A percentile compares a stretch with the other conserved stretches of the same genome.
These are phyloP conservation scores for Chalaropsis ovoidea DNA, from an alignment of 2,329 filamentous ascomycete species.

Conservation along the genomic window DNA sequence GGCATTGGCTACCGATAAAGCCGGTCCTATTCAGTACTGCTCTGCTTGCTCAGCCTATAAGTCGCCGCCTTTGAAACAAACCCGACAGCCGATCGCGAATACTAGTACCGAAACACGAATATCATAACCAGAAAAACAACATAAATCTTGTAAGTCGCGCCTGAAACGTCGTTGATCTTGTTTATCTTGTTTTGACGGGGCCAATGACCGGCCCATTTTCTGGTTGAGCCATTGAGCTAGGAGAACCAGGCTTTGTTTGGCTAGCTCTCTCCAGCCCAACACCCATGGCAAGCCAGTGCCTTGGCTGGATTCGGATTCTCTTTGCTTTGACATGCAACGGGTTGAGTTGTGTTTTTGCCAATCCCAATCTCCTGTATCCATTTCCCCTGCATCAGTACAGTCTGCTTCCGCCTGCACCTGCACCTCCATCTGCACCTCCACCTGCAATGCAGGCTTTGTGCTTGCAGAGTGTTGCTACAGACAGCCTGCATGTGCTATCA, in stretches of 20 bases:
- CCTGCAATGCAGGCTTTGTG: not conserved
- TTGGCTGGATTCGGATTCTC: not conserved
- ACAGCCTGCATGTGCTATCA: too few relatives aligned
- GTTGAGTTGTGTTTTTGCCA: conserved; percentile 12
- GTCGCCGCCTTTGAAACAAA: not conserved
- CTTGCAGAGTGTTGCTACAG: not conserved
- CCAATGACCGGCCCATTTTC: not conserved
- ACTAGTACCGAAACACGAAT: not conserved
- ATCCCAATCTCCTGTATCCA: conserved; percentile 4
- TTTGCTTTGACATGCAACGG: conserved; percentile 6
- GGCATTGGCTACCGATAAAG: too few relatives aligned
- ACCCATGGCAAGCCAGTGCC: not conserved
- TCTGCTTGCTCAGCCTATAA: too few relatives aligned
- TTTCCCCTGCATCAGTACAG: conserved; percentile 1
- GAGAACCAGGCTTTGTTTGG: not conserved
- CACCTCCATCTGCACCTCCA: not conserved
- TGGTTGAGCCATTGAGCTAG: not conserved
- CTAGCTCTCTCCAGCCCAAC: not conserved
- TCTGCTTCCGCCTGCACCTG: too few relatives aligned
- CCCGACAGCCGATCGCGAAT: not conserved
- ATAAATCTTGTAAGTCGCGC: not conserved
- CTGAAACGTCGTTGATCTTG: conserved; percentile 7
- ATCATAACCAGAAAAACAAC: not conserved
- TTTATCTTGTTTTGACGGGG: not conserved
- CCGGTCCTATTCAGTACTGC: too few relatives aligned